Evolutionary conservation across 2,329 filamentous ascomycete genomes (phyloP).

Genomic region (Diaporthe ampelina): DNA sequence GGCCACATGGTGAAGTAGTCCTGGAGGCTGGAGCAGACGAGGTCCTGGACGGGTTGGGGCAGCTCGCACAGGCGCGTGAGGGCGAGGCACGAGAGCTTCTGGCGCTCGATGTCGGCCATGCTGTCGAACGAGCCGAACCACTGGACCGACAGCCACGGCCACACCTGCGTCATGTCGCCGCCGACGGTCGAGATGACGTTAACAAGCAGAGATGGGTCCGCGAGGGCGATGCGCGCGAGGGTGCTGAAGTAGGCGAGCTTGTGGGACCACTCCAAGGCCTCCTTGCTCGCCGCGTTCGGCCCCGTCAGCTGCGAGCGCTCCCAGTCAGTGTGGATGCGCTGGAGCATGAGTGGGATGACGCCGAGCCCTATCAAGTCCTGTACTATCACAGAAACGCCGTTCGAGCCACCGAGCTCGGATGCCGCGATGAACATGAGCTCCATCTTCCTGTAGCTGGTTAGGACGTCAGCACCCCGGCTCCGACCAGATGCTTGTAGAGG

Average conservation of each 20-base stretch:
- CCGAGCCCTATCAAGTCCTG: constrained; percentile 75
- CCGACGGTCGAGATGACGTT: constrained; percentile 63
- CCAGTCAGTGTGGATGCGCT: constrained; percentile 76
- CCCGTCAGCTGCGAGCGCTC: constrained; percentile 86
- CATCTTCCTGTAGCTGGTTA: constrained; percentile 69
- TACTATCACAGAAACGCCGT: constrained; percentile 73
- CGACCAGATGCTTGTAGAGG: constrained; percentile 33
- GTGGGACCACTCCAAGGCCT: constrained; percentile 62
- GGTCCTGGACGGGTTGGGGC: constrained; percentile 67
- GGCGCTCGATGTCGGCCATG: constrained; percentile 74
- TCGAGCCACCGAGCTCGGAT: constrained; percentile 71
- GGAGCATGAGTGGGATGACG: constrained; percentile 74
- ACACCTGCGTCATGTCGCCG: constrained; percentile 62
- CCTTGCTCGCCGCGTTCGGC: constrained; percentile 78
- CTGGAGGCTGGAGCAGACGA: constrained; percentile 75
- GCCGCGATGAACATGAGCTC: constrained; percentile 76
- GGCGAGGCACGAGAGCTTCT: constrained; percentile 81
- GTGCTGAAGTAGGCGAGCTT: constrained; percentile 82
- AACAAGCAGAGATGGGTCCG: constrained; percentile 78
- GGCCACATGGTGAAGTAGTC: constrained; percentile 84
- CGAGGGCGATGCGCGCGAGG: constrained; percentile 82
- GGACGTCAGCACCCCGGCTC: constrained; percentile 36
- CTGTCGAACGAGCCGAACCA: constrained; percentile 80
- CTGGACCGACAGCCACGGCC: constrained; percentile 71
- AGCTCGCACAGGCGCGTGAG: constrained; percentile 80